Conservation (phyloP, 2,329 filamentous ascomycete genomes). For the Aurifilum marmelostoma region DNA sequence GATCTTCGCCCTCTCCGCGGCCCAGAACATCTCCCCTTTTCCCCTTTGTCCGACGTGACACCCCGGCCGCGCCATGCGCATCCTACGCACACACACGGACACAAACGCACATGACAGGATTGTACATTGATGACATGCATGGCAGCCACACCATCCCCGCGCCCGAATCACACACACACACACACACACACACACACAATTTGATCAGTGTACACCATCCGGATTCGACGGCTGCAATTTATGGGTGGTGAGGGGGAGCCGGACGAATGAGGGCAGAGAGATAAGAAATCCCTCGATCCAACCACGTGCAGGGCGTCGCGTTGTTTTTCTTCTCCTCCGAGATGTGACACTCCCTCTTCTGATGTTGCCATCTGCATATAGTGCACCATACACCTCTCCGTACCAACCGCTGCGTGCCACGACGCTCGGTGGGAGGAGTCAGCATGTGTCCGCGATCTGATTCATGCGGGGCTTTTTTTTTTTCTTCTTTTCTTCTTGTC, state of each 20-base stretch:
- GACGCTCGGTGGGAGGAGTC: background rate
- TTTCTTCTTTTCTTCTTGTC: background rate
- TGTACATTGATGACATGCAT: conserved; percentile 1
- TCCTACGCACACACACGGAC: background rate
- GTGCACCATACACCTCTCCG: background rate
- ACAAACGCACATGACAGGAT: background rate
- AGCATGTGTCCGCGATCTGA: background rate
- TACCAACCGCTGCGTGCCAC: background rate
- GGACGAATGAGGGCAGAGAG: conserved; percentile 22
- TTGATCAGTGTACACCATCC: background rate
- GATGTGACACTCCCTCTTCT: background rate
- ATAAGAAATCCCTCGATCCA: conserved; percentile 26
- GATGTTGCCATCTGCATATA: background rate
- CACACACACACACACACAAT: background rate
- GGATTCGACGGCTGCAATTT: background rate
- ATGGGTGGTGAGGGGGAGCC: background rate
- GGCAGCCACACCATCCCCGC: background rate
- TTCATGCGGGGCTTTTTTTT: background rate
- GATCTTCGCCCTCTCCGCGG: background rate
- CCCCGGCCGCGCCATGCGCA: background rate
- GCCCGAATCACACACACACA: too few relatives aligned
- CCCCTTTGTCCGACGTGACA: background rate
- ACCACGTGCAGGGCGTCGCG: conserved; percentile 18
- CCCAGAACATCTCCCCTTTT: background rate
- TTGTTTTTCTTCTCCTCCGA: background rate